phyloP scores from a whole-genome alignment of 2,329 filamentous ascomycete species.

The Colletotrichum eleusines region DNA sequence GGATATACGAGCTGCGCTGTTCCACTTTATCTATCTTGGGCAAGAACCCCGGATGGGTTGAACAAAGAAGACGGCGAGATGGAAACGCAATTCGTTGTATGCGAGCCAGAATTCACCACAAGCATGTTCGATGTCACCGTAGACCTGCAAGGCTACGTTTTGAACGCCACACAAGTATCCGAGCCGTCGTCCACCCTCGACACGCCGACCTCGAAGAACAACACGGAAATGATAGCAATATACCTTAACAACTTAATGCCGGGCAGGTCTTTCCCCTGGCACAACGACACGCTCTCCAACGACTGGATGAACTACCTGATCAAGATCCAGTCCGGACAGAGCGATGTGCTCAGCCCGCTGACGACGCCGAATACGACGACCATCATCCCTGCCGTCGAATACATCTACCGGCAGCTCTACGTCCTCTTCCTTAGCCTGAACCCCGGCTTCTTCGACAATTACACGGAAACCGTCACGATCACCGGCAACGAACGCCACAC shows the following conservation, averaged over 20 bases:
- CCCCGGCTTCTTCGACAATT: constrained; percentile 51
- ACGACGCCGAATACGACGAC: constrained; percentile 43
- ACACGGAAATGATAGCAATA: constrained; percentile 40
- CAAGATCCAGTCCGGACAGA: constrained; percentile 45
- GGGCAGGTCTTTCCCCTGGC: constrained; percentile 50
- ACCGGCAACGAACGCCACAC: constrained; percentile 41
- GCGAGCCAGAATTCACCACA: constrained; percentile 47
- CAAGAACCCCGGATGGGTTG: background rate
- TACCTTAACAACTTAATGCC: constrained; percentile 33
- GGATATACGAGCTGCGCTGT: background rate
- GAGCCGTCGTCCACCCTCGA: constrained; percentile 40
- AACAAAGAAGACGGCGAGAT: constrained; percentile 23
- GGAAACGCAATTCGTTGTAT: constrained; percentile 44
- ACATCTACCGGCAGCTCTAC: constrained; percentile 46
- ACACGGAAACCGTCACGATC: background rate
- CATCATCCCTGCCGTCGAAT: constrained; percentile 41
- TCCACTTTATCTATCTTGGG: background rate
- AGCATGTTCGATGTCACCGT: constrained; percentile 52
- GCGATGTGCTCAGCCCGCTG: constrained; percentile 49
- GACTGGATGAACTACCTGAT: constrained; percentile 65
- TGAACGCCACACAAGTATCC: constrained; percentile 40
- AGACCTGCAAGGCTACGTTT: constrained; percentile 45
- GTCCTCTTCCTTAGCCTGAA: constrained; percentile 56
- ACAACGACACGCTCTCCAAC: constrained; percentile 58
- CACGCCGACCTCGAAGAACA: constrained; percentile 35